These are phyloP conservation scores for Verticillium dahliae DNA, from an alignment of 2,329 filamentous ascomycete species.

Conservation along the genomic window DNA sequence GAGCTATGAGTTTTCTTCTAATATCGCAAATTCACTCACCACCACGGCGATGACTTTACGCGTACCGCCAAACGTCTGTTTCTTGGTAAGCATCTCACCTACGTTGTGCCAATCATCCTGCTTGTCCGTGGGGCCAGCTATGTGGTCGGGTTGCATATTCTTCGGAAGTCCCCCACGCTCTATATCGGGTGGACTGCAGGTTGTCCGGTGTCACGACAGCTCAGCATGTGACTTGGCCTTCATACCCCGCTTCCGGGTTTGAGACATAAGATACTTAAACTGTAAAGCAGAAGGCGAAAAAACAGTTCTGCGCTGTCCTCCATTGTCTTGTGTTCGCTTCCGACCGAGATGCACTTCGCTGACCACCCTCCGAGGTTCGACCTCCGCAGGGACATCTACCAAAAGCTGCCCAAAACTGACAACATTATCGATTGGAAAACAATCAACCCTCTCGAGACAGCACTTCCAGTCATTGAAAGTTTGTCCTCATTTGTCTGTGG, in stretches of 20 bases:
- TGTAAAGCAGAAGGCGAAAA: no score
- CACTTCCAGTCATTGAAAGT: not conserved
- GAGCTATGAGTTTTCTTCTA: no score
- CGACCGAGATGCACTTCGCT: conserved; percentile 1
- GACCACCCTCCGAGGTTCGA: conserved; percentile 7
- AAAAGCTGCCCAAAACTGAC: not conserved
- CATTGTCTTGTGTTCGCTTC: no score
- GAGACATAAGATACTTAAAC: no score
- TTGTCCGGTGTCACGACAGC: not conserved
- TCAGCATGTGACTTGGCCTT: not conserved
- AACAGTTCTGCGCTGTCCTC: no score
- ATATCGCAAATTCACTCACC: no score
- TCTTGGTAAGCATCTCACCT: no score
- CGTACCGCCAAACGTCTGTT: no score
- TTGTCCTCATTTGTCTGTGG: not conserved
- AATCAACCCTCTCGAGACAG: not conserved
- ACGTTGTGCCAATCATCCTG: not conserved
- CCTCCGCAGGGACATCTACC: conserved; percentile 7
- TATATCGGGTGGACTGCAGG: not conserved
- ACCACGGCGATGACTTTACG: no score
- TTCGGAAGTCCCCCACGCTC: not conserved
- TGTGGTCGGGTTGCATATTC: not conserved
- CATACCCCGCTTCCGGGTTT: not conserved
- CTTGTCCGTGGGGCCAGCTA: not conserved
- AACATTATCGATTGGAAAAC: conserved; percentile 1